phyloP scores from a whole-genome alignment of 352 stramenopile genomes.

The Phytophthora citrophthora region DNA sequence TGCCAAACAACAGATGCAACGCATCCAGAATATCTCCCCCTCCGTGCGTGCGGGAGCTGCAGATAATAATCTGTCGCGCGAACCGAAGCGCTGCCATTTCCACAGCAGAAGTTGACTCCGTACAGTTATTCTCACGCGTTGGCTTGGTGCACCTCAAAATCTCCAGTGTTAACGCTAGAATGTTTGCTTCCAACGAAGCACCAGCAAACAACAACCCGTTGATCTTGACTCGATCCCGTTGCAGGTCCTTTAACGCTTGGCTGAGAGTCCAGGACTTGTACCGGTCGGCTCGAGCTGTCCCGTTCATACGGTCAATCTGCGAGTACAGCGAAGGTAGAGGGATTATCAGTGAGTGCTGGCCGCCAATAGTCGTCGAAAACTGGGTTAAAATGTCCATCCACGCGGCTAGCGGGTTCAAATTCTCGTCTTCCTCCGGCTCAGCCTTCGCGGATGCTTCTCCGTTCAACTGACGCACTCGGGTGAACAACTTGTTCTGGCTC shows the following conservation, averaged over 20 bases:
- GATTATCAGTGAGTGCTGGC: slow-evolving; percentile 32
- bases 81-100: slow-evolving; percentile 69
- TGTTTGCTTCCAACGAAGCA: slow-evolving; percentile 35
- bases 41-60: slow-evolving; percentile 66
- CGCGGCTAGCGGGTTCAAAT: slow-evolving; percentile 1
- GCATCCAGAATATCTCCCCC: slow-evolving; percentile 75
- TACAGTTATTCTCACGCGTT: neutral
- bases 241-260: slow-evolving; percentile 74
- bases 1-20: slow-evolving; percentile 57
- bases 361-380: slow-evolving; percentile 1
- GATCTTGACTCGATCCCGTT: slow-evolving; percentile 62
- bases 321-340: slow-evolving; percentile 62
- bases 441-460: neutral
- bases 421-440: neutral
- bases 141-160: slow-evolving; percentile 21
- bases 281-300: slow-evolving; percentile 42
- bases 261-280: slow-evolving; percentile 56
- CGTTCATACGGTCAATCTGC: slow-evolving; percentile 48
- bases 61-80: slow-evolving; percentile 59
- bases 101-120: neutral
- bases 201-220: slow-evolving; percentile 50
- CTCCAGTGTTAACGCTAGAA: slow-evolving; percentile 28
- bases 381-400: slow-evolving; percentile 27
- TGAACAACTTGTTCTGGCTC: slow-evolving; percentile 36
- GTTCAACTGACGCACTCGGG: slow-evolving; percentile 30